Conservation (phyloP, 2,329 filamentous ascomycete species). For the Malbranchea zuffiana region DNA sequence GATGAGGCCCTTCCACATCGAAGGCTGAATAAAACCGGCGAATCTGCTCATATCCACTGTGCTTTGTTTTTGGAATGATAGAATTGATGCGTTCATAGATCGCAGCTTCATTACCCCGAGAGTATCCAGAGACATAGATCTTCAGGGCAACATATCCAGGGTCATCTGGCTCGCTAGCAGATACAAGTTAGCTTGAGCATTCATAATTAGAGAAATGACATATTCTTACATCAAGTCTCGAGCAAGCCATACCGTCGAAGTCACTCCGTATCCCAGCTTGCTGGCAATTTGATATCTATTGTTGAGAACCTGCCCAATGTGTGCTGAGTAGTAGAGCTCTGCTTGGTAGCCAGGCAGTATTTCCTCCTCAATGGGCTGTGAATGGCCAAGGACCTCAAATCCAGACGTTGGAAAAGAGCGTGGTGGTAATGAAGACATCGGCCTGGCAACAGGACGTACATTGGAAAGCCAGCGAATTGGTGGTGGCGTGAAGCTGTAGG, state of each 20-base stretch:
- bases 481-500: too few species aligned
- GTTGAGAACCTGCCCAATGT: conserved; percentile 6
- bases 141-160: conserved; percentile 7
- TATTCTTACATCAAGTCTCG: conserved; percentile 11
- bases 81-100: conserved; percentile 8
- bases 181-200: too few species aligned
- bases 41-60: conserved; percentile 2
- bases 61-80: neutral
- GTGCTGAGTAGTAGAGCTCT: conserved; percentile 7
- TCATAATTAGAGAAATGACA: too few species aligned
- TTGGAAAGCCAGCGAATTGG: too few species aligned
- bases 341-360: conserved; percentile 5
- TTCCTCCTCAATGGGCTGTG: conserved; percentile 10
- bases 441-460: too few species aligned
- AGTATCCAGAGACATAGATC: conserved; percentile 6
- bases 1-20: conserved; percentile 4
- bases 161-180: conserved; percentile 4
- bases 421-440: too few species aligned
- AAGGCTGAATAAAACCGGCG: conserved; percentile 7
- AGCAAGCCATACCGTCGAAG: conserved; percentile 17
- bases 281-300: conserved; percentile 13
- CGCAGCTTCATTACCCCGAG: conserved; percentile 3
- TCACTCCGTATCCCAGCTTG: conserved; percentile 16
- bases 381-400: neutral
- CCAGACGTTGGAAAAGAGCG: neutral